phyloP scores from a whole-genome alignment of 2,329 filamentous ascomycete genomes.

The Botryosphaeria dothidea region DNA sequence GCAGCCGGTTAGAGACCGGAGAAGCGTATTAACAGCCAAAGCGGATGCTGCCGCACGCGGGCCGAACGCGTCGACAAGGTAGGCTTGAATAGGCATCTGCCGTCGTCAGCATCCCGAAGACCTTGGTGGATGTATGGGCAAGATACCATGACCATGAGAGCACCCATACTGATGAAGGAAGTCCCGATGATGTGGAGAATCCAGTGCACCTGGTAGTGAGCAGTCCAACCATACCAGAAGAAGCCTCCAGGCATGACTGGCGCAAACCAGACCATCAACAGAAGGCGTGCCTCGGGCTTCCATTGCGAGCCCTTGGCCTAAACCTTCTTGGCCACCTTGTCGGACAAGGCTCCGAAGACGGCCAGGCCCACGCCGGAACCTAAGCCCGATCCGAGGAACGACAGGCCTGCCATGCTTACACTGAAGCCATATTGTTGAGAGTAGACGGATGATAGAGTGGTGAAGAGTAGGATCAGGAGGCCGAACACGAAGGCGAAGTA shows the following conservation, averaged over 20 bases:
- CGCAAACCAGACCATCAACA: conserved; percentile 19
- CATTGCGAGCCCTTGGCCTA: not conserved
- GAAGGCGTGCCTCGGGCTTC: conserved; percentile 20
- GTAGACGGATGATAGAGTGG: conserved; percentile 22
- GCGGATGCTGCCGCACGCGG: conserved; percentile 35
- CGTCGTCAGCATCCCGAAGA: no score
- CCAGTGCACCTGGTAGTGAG: not conserved
- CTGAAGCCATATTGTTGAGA: conserved; percentile 5
- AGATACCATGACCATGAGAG: not conserved
- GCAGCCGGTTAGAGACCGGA: conserved; percentile 23
- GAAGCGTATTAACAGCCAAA: conserved; percentile 31
- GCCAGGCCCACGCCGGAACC: conserved; percentile 44
- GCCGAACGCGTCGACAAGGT: conserved; percentile 37
- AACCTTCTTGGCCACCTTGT: conserved; percentile 15
- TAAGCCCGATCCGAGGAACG: conserved; percentile 15
- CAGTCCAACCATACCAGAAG: conserved; percentile 32
- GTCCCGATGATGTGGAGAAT: not conserved
- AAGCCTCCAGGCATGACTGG: conserved; percentile 36
- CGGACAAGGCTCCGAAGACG: not conserved
- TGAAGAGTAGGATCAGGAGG: conserved; percentile 25
- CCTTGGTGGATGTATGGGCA: not conserved
- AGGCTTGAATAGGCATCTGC: conserved; percentile 31
- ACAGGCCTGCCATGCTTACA: not conserved
- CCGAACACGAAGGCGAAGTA: conserved; percentile 21
- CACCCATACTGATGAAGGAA: not conserved